Evolutionary conservation across 2,329 filamentous ascomycete genomes (phyloP), one percentile per base, ranked within the genome.

Genomic region (Calonectria ilicicola): DNA sequence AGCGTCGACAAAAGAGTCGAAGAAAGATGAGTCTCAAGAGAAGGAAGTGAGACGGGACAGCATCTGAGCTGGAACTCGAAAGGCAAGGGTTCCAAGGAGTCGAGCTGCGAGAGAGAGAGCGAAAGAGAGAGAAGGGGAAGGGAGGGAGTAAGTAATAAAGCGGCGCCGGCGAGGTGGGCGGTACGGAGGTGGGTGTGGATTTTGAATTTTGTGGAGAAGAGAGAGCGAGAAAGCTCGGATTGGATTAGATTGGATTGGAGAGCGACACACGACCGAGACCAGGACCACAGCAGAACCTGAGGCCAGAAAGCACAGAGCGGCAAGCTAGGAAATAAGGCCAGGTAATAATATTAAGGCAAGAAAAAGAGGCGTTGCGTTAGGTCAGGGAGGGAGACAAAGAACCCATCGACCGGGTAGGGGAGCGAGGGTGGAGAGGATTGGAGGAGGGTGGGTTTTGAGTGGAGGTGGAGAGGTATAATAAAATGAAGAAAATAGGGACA

Each of bases 331-430:
- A 79, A 76, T 66, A 73, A 72, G 67, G 72, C 63, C 76, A 79
- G 75, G 76, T 58, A 60, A 44, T 35, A 58, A 68, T 78, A 77
- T 74, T 77, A 78, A 77, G 76, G 74, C 75, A 75, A 75, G 79
- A 74, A 80, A 79, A 80, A 81, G 77, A 82, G 79, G 80, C 81
- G 81, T 81, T 82, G 80, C 81, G 81, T 81, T 82, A 82, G 81
- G 79, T 65, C 76, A 78, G 66, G 79, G 75, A 77, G 74, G 75
- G 75, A 80, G 76, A 80, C 77, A 76, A 81, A 80, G 76, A 78
- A 75, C 75, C 78, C 77, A 76, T 68, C 62, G 77, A 77, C 78
- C 76, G 66, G 77, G 78, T 77, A 77, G 77, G 35, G 80, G 79
- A 83, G 80, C 81, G 80, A 77, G 68, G 74, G 29, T 63, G 70